Conservation (phyloP, 495 filamentous ascomycete species). For the Tuber microsphaerosporum region DNA sequence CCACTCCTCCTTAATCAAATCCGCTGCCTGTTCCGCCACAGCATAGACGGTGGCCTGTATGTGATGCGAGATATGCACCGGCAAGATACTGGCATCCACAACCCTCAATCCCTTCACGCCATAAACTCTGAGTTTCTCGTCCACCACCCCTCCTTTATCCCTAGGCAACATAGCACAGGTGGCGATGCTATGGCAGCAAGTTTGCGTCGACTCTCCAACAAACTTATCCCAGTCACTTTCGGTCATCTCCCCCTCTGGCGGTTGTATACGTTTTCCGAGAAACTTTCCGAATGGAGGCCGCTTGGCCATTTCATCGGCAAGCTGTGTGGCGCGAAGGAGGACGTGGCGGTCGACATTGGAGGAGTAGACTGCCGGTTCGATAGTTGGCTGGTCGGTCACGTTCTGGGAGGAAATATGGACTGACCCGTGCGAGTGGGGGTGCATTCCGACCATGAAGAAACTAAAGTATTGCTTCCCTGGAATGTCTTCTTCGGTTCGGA, state of each 20-base stretch:
- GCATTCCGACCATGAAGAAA: slow-evolving; percentile 6
- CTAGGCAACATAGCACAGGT: slow-evolving; percentile 52
- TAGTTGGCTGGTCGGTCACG: not conserved
- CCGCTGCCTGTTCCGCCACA: slow-evolving; percentile 52
- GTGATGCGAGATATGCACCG: slow-evolving; percentile 49
- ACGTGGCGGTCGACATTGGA: slow-evolving; percentile 2
- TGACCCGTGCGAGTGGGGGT: slow-evolving; percentile 43
- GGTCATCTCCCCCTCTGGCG: not conserved
- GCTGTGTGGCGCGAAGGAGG: not conserved
- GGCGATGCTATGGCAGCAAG: slow-evolving; percentile 48
- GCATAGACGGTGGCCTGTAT: slow-evolving; percentile 51
- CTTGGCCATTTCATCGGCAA: not conserved
- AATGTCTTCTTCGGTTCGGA: not conserved
- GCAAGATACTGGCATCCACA: slow-evolving; percentile 51
- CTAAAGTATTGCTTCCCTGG: slow-evolving; percentile 9
- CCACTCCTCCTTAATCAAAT: slow-evolving; percentile 44
- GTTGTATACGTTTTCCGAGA: not conserved
- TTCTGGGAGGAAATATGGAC: slow-evolving; percentile 26
- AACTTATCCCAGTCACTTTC: not conserved
- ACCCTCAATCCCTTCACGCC: slow-evolving; percentile 50
- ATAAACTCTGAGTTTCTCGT: slow-evolving; percentile 47
- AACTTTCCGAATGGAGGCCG: not conserved
- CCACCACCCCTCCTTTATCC: slow-evolving; percentile 47
- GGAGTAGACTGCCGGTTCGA: slow-evolving; percentile 5
- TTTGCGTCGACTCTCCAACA: not conserved